Conservation (phyloP, 441 rosid species). For the Isatis lusitanica region DNA sequence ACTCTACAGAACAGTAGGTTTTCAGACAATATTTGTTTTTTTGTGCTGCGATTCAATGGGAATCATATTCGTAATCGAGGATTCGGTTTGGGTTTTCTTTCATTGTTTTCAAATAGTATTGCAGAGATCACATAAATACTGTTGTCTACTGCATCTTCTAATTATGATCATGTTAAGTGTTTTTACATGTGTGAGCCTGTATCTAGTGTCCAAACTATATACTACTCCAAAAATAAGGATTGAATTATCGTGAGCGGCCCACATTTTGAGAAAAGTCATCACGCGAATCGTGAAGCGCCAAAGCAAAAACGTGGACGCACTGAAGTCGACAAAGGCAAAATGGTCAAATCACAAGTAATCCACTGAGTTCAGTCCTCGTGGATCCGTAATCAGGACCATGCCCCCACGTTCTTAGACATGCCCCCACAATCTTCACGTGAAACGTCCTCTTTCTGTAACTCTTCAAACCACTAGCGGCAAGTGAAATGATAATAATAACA, state of each 20-base stretch:
- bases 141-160: not conserved
- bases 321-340: constrained; percentile 20
- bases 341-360: not conserved
- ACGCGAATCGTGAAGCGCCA: constrained; percentile 22
- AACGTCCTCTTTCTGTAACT: not conserved
- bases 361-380: constrained; percentile 10
- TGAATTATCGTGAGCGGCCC: constrained; percentile 20
- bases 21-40: not conserved
- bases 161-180: not conserved
- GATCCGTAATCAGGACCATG: constrained; percentile 25
- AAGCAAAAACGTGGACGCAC: not conserved
- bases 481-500: not conserved
- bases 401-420: not conserved
- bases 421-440: constrained; percentile 20
- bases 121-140: not conserved
- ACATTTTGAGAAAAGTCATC: constrained; percentile 20
- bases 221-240: not conserved
- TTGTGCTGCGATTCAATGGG: not conserved
- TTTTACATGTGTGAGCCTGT: not conserved
- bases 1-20: not conserved
- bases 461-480: not conserved
- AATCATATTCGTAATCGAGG: not conserved
- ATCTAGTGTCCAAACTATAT: not conserved
- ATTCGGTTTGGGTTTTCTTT: not conserved
- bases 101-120: not conserved